phyloP scores from a whole-genome alignment of 208 protist species.

The Trypanosoma lewisi region DNA sequence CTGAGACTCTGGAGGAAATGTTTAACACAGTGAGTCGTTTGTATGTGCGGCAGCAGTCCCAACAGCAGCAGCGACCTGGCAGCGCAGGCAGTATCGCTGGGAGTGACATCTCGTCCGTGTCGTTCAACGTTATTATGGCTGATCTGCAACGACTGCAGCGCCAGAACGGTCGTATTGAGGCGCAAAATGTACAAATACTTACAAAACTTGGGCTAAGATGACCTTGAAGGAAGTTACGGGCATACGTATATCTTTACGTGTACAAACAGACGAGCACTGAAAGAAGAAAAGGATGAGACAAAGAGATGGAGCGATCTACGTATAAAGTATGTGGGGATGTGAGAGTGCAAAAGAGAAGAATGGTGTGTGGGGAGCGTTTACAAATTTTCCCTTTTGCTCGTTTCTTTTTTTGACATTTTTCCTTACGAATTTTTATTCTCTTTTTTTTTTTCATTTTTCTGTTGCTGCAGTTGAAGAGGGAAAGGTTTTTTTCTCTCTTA shows the following conservation, averaged over 20 bases:
- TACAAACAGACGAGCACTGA: neutral
- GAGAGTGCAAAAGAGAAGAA: neutral
- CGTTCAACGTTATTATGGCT: slow-evolving; percentile 24
- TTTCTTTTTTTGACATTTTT: slow-evolving; percentile 18
- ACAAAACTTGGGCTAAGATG: slow-evolving; percentile 14
- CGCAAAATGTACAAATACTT: slow-evolving; percentile 62
- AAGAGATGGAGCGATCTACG: neutral
- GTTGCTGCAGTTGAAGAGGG: neutral
- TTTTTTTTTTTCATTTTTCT: neutral
- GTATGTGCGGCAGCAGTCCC: slow-evolving; percentile 36
- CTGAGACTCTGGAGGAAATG: slow-evolving; percentile 27
- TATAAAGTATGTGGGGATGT: neutral
- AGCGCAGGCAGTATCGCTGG: slow-evolving; percentile 19
- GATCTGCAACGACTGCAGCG: slow-evolving; percentile 48
- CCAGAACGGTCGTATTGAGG: slow-evolving; percentile 54
- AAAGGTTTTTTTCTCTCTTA: neutral
- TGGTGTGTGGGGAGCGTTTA: neutral
- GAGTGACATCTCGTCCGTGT: slow-evolving; percentile 21
- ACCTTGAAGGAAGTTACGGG: neutral
- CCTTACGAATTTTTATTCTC: slow-evolving; percentile 1
- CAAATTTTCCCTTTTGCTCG: neutral
- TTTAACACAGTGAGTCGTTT: slow-evolving; percentile 28
- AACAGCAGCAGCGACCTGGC: slow-evolving; percentile 18
- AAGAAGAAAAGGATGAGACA: neutral
- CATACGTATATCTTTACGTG: too few species aligned